Evolutionary conservation across 495 filamentous ascomycete species (phyloP), one percentile per base, ranked within the genome.

Genomic region (Aspergillus sclerotiicarbonarius): DNA sequence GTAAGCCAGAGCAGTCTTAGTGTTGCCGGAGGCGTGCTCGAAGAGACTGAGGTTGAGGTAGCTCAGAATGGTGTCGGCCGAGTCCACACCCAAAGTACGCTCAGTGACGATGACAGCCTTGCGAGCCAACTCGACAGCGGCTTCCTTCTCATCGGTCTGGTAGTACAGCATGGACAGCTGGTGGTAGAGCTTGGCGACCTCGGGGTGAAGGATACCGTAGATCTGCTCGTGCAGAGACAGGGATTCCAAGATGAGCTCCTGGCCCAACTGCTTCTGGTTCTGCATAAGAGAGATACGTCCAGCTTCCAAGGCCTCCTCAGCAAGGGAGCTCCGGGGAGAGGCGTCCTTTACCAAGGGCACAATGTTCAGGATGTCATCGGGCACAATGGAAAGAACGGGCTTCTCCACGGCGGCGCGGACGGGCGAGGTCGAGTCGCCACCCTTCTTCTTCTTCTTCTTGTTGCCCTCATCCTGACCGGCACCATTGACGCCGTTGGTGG

Each of bases 161-260:
- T 90, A 96, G 76, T 96, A 96, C 44, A 98, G 81, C 82, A 94
- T 95, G 7, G 95, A 96, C 30, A 99, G 80, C 39, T 88, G 89
- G 71, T 95, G 90, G 77, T 99, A 99, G 33, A 96, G 87, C 70
- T 93, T 85, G 54, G 93, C 92, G 62, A 98, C 92, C 74, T 99
- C 95, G 10, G 95, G 91, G 70, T 99, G 95, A 20, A 99, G 81
- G 41, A 97, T 92, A 56, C 95, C 95, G 66, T 99, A 99, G 66
- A 99, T 97, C 73, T 99, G 95, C 76, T 99, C 95, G 66, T 99
- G 91, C 31, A 99, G 81, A 47, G 94, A 96, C 59, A 99, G 80
- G 19, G 92, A 96, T 70, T 99, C 95, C 46, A 98, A 79, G 37
- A 99, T 83, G 51, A 99, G 84, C 70, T 98, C 94, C 76, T 96